Percentiles rank a stretch among this genome's conserved stretches.
Evolutionary conservation across 306 rosid genomes (phyloP).

Genomic region (Vigna hirtella): DNA sequence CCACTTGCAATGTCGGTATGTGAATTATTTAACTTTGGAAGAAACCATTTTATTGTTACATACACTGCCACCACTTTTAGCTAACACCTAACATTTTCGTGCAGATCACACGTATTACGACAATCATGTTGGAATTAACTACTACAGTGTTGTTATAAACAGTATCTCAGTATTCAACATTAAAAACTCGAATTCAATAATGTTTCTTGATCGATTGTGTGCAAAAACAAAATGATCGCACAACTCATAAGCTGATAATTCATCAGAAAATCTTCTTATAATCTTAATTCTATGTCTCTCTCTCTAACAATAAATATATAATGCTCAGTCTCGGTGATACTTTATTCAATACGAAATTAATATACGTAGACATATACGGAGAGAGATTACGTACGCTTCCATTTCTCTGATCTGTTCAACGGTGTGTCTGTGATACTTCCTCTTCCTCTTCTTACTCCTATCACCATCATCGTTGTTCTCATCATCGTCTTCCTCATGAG

Average conservation of each 20-base stretch:
- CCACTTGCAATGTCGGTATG: slow-evolving; percentile 40
- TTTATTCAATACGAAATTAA: background rate
- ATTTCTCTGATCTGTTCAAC: slow-evolving; percentile 91
- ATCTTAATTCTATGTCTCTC: background rate
- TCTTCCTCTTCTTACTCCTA: slow-evolving; percentile 75
- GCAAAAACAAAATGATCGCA: background rate
- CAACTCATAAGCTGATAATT: background rate
- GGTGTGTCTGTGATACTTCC: slow-evolving; percentile 95
- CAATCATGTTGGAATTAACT: background rate
- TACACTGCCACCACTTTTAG: background rate
- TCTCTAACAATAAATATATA: background rate
- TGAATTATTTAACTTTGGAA: slow-evolving; percentile 28
- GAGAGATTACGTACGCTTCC: slow-evolving; percentile 73
- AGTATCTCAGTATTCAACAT: too few relatives aligned
- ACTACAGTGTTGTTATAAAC: too few relatives aligned
- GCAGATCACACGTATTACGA: background rate
- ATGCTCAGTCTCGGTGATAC: background rate
- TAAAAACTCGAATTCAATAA: too few relatives aligned
- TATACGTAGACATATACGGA: background rate
- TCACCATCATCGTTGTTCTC: slow-evolving; percentile 27
- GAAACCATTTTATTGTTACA: background rate
- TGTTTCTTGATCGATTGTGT: background rate
- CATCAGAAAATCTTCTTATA: background rate
- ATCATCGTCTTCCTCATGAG: slow-evolving; percentile 56
- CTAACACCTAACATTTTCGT: background rate